Evolutionary conservation across 148 eudicot genomes (phyloP).

Genomic region (Vaccinium corymbosum): DNA sequence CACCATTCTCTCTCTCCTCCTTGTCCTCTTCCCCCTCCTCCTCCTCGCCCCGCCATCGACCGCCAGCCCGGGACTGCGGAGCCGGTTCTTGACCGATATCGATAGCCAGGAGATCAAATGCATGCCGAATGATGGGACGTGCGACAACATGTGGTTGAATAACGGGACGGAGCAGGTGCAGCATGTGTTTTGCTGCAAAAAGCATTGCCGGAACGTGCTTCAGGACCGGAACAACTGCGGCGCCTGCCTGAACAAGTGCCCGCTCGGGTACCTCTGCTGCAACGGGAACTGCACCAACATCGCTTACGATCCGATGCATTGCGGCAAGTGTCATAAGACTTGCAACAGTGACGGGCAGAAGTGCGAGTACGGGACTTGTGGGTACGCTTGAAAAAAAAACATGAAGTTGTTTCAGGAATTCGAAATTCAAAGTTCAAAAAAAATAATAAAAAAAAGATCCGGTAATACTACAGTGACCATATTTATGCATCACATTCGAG

Average conservation of each 20-base stretch:
- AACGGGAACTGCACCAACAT: slow-evolving; percentile 26
- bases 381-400: slow-evolving; percentile 26
- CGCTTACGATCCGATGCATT: slow-evolving; percentile 6
- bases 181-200: slow-evolving; percentile 34
- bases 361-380: slow-evolving; percentile 35
- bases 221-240: slow-evolving; percentile 38
- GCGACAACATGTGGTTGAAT: slow-evolving; percentile 32
- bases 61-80: slow-evolving; percentile 1
- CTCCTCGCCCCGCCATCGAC: neutral
- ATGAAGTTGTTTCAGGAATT: neutral
- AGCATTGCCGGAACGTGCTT: slow-evolving; percentile 37
- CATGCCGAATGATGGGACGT: slow-evolving; percentile 12
- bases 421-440: neutral
- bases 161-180: slow-evolving; percentile 23
- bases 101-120: slow-evolving; percentile 35
- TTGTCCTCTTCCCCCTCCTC: slow-evolving; percentile 2
- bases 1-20: slow-evolving; percentile 22
- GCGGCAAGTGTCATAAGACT: slow-evolving; percentile 28
- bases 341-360: slow-evolving; percentile 16
- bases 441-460: too few species aligned
- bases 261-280: slow-evolving; percentile 21
- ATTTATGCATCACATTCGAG: neutral
- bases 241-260: slow-evolving; percentile 26
- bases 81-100: slow-evolving; percentile 24
- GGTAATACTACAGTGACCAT: neutral